These are phyloP conservation scores for Entamoeba dispar DNA, from an alignment of 208 protist species.

Conservation along the genomic window DNA sequence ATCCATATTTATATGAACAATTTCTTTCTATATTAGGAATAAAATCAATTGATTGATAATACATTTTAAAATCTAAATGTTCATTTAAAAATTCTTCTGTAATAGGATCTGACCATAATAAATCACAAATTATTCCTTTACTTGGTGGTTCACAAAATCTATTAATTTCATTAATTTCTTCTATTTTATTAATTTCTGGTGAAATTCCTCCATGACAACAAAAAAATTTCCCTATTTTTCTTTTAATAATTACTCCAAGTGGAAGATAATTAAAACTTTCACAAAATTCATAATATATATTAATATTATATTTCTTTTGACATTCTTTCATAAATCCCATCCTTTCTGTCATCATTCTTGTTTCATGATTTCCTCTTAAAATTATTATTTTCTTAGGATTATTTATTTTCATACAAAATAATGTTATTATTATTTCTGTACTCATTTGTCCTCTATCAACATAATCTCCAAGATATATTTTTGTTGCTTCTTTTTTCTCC, in stretches of 20 bases:
- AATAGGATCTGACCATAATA: constrained; percentile 19
- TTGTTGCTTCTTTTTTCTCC: not conserved
- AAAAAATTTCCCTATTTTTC: constrained; percentile 11
- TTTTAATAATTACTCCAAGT: not conserved
- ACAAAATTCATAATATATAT: not conserved
- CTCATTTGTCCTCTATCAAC: constrained; percentile 49
- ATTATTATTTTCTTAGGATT: constrained; percentile 8
- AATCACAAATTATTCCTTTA: constrained; percentile 8
- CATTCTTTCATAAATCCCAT: constrained; percentile 23
- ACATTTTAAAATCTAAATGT: not conserved
- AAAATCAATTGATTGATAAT: not conserved
- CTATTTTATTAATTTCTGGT: not conserved
- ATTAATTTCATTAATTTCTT: constrained; percentile 10
- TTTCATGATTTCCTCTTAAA: constrained; percentile 21
- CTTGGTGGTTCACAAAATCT: constrained; percentile 1
- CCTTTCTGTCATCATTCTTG: not conserved
- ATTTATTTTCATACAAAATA: constrained; percentile 66
- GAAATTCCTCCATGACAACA: constrained; percentile 20
- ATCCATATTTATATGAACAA: constrained; percentile 18
- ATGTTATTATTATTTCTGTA: constrained; percentile 71
- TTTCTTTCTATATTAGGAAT: not conserved
- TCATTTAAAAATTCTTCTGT: constrained; percentile 15
- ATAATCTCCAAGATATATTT: constrained; percentile 19
- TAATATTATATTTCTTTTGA: constrained; percentile 1
- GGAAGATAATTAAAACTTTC: constrained; percentile 16